phyloP scores from a whole-genome alignment of 2,329 filamentous ascomycete species.

The Botrytis galanthina region DNA sequence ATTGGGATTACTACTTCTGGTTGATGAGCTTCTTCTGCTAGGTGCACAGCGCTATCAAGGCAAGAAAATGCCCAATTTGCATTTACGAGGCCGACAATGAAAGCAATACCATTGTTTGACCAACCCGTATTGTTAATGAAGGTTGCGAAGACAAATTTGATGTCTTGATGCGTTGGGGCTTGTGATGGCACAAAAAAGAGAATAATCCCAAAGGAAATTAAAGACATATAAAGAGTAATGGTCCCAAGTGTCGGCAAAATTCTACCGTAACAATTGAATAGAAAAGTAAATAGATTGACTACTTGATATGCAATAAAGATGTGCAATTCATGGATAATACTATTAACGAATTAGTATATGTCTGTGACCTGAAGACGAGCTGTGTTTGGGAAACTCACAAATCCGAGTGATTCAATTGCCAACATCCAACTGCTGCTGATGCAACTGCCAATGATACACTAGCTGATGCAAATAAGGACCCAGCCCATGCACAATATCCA shows the following conservation, averaged over 20 bases:
- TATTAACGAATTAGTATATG: background rate
- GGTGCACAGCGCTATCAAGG: conserved; percentile 18
- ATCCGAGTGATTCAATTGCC: conserved; percentile 12
- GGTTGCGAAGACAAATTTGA: conserved; percentile 21
- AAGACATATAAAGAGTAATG: conserved; percentile 16
- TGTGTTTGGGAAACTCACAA: conserved; percentile 1
- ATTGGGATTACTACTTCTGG: conserved; percentile 19
- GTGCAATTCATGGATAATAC: conserved; percentile 12
- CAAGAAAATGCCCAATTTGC: conserved; percentile 21
- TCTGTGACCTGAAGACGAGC: background rate
- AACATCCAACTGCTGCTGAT: conserved; percentile 16
- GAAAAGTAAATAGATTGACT: conserved; percentile 14
- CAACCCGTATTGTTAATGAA: conserved; percentile 22
- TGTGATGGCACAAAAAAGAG: conserved; percentile 6
- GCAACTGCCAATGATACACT: conserved; percentile 17
- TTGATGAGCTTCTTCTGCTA: conserved; percentile 20
- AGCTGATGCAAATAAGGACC: conserved; percentile 16
- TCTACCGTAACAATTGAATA: conserved; percentile 18
- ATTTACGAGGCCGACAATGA: conserved; percentile 20
- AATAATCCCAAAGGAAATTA: conserved; percentile 14
- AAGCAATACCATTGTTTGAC: conserved; percentile 20
- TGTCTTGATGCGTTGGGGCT: conserved; percentile 18
- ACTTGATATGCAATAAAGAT: conserved; percentile 19
- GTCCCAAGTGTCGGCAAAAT: conserved; percentile 16
- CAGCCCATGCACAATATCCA: conserved; percentile 20